Evolutionary conservation across 2,329 filamentous ascomycete genomes (phyloP).

Genomic region (Microdochium trichocladiopsis): DNA sequence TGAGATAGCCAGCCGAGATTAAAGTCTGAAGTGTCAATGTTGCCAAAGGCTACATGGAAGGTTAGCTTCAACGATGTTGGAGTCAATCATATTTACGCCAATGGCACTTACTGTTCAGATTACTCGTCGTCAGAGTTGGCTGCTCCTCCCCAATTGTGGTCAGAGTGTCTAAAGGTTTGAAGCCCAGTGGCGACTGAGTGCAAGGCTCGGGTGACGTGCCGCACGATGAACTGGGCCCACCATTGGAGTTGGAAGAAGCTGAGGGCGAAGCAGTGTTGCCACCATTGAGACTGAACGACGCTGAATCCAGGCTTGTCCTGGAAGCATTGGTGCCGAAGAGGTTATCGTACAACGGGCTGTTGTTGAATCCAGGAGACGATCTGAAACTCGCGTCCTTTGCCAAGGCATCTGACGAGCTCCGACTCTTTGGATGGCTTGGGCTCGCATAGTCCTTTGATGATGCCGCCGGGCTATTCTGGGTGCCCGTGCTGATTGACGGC

Average conservation of each 20-base stretch:
- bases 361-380: constrained; percentile 16
- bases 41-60: constrained; percentile 23
- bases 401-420: neutral
- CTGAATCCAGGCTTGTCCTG: constrained; percentile 43
- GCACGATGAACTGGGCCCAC: constrained; percentile 57
- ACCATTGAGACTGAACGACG: constrained; percentile 35
- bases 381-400: neutral
- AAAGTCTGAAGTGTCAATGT: constrained; percentile 38
- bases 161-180: constrained; percentile 55
- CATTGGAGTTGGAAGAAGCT: constrained; percentile 53
- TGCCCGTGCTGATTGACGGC: constrained; percentile 17
- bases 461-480: constrained; percentile 26
- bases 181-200: constrained; percentile 62
- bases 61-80: constrained; percentile 6
- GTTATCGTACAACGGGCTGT: constrained; percentile 24
- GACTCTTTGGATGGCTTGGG: constrained; percentile 22
- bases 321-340: constrained; percentile 35
- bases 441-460: constrained; percentile 38
- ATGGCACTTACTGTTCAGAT: constrained; percentile 41
- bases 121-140: constrained; percentile 28
- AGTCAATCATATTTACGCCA: constrained; percentile 36
- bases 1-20: constrained; percentile 69
- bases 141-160: constrained; percentile 63
- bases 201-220: constrained; percentile 73
- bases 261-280: constrained; percentile 59